Percentiles rank a stretch among this genome's conserved stretches.
Evolutionary conservation across 345 rosid species (phyloP).

Genomic region (Diplotaxis tenuifolia): DNA sequence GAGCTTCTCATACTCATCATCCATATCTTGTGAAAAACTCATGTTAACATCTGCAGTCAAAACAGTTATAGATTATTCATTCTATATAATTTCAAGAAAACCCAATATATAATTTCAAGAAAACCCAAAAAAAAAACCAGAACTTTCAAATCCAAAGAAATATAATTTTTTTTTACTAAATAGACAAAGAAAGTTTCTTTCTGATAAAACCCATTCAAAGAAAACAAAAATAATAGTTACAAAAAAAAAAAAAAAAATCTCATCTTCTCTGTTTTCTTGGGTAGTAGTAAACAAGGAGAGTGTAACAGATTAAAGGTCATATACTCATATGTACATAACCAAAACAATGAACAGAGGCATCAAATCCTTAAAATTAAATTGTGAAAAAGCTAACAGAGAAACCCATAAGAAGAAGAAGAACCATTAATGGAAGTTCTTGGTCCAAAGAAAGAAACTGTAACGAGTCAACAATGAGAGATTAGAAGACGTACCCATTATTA

Average conservation of each 20-base stretch:
- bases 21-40: slow-evolving; percentile 72
- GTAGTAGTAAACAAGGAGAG: background rate
- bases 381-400: background rate
- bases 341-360: background rate
- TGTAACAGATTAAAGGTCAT: background rate
- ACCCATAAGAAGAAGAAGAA: slow-evolving; percentile 10
- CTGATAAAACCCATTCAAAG: slow-evolving; percentile 13
- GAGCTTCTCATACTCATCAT: slow-evolving; percentile 85
- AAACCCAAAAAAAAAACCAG: slow-evolving; percentile 14
- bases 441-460: slow-evolving; percentile 23
- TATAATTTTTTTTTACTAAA: too few relatives aligned
- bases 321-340: background rate
- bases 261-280: slow-evolving; percentile 8
- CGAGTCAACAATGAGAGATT: slow-evolving; percentile 16
- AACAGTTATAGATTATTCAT: background rate
- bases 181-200: background rate
- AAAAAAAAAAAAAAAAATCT: too few relatives aligned
- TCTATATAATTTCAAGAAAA: slow-evolving; percentile 11
- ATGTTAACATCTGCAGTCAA: slow-evolving; percentile 51
- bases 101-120: slow-evolving; percentile 6
- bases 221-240: background rate
- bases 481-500: slow-evolving; percentile 51
- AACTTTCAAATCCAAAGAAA: background rate
- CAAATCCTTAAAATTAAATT: slow-evolving; percentile 11
- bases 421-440: slow-evolving; percentile 9